Conservation (phyloP, 129 eudicot genomes). For the Artemisia tridentata region DNA sequence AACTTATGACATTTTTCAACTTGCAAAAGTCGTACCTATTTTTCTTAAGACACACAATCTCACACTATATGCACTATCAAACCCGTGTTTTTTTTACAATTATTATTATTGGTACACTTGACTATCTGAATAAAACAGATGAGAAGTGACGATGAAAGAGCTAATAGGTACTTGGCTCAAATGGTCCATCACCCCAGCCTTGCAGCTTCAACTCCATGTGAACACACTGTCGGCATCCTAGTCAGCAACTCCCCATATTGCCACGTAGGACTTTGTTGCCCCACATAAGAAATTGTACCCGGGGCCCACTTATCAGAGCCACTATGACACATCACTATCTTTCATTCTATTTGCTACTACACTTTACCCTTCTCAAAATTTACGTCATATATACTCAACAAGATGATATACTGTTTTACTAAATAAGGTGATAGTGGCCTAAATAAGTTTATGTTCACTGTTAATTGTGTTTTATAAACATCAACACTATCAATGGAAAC, state of each 20-base stretch:
- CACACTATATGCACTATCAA: too few relatives aligned
- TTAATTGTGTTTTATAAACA: too few relatives aligned
- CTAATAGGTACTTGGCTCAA: neutral
- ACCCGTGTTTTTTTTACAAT: too few relatives aligned
- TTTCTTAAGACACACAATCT: too few relatives aligned
- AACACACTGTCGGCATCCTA: constrained; percentile 33
- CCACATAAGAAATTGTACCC: neutral
- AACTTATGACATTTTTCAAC: too few relatives aligned
- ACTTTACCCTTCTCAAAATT: neutral
- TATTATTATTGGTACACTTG: too few relatives aligned
- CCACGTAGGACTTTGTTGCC: constrained; percentile 34
- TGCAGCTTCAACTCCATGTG: constrained; percentile 43
- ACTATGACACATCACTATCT: constrained; percentile 15
- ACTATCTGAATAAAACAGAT: neutral
- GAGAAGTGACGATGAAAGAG: constrained; percentile 6
- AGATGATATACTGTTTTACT: neutral
- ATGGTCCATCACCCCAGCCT: constrained; percentile 1
- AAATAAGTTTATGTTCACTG: neutral
- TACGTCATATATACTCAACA: neutral
- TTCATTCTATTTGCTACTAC: constrained; percentile 18
- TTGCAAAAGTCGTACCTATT: too few relatives aligned
- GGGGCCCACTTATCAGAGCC: neutral
- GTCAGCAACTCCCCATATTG: constrained; percentile 31
- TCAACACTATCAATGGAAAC: too few relatives aligned
- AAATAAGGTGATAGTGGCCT: neutral